Evolutionary conservation across 1,284 basidiomycete species (phyloP).

Genomic region (Naganishia sp.): DNA sequence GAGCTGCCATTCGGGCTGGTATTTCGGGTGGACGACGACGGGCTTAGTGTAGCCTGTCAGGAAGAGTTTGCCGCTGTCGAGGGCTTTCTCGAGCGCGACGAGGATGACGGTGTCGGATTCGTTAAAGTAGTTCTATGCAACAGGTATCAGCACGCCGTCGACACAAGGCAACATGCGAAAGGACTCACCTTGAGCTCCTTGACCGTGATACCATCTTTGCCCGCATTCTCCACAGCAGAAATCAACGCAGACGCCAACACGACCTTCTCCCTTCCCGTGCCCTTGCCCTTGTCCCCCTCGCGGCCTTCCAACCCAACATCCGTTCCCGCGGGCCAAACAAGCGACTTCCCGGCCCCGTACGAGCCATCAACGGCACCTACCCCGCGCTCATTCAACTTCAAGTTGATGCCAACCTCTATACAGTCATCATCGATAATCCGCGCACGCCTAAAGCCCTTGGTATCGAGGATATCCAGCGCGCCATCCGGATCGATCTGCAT

Average conservation of each 20-base stretch:
- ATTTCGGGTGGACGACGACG: conserved; percentile 9
- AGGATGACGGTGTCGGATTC: conserved; percentile 9
- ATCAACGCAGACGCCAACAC: conserved; percentile 13
- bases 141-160: background rate
- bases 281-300: background rate
- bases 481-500: conserved; percentile 24
- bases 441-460: conserved; percentile 15
- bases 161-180: background rate
- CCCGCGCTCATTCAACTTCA: conserved; percentile 19
- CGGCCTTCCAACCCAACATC: background rate
- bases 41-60: conserved; percentile 9
- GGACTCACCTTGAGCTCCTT: conserved; percentile 3
- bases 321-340: background rate
- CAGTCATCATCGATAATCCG: conserved; percentile 26
- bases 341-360: background rate
- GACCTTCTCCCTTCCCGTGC: conserved; percentile 13
- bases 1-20: conserved; percentile 3
- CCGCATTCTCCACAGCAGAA: conserved; percentile 16
- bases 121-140: conserved; percentile 5
- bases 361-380: background rate
- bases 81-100: conserved; percentile 19
- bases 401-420: conserved; percentile 22
- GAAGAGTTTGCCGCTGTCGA: conserved; percentile 12
- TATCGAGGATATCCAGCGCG: conserved; percentile 25
- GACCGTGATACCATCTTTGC: conserved; percentile 11